Evolutionary conservation across 2,329 filamentous ascomycete species (phyloP), one percentile per base, ranked within the genome.

Genomic region (Fusarium acutatum): DNA sequence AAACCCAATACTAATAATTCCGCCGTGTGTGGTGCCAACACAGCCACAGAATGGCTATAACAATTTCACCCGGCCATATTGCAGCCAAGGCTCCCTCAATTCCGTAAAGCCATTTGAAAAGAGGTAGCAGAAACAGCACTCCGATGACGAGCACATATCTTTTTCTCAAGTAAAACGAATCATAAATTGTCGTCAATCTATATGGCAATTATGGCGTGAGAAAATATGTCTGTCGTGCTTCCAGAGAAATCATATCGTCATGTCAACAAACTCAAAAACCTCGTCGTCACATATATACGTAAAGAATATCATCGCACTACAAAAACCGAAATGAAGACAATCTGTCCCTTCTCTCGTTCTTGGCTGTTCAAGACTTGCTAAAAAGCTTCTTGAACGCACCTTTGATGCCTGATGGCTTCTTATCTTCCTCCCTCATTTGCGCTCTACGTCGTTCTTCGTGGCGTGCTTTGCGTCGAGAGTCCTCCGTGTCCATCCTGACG

Each of bases 401-500:
- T 71, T 79, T 80, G 58, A 80, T 75, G 34, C 79, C 78, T 40
- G 75, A 71, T 58, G 77, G 57, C 67, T 79, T 81, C 77, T 77
- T 81, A 61, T 80, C 70, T 38, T 78, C 71, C 65, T 81, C 78
- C 66, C 74, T 81, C 54, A 79, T 75, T 49, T 75, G 77, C 41
- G 75, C 81, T 68, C 72, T 81, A 73, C 78, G 77, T 64, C 80
- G 73, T 71, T 80, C 77, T 50, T 78, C 69, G 28, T 79, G 78
- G 54, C 82, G 80, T 44, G 80, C 83, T 71, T 78, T 81, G 47
- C 78, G 79, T 28, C 78, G 81, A 22, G 73, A 78, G 69, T 82
- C 77, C 67, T 83, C 82, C 5, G 80, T 69, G 26, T 80, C 80
- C n/a, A 79, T 79, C 60, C 74, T 79, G 30, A 75, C 53, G 22